Percentiles rank a stretch among this genome's conserved stretches.
phyloP scores from a whole-genome alignment of 108 stramenopile genomes.

The Nitzschia sp. region DNA sequence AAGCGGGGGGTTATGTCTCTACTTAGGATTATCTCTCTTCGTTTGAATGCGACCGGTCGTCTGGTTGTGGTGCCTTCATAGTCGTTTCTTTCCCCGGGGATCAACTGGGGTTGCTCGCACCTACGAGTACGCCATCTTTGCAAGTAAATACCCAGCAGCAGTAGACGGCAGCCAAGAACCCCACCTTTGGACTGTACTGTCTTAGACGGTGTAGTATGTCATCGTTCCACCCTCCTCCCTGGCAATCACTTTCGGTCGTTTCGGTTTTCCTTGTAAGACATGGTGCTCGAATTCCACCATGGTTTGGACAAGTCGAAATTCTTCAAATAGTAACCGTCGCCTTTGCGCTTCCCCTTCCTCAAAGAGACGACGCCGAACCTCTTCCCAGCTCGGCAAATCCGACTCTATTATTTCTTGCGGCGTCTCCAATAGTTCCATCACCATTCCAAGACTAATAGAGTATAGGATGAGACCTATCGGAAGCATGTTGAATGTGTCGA shows the following conservation, averaged over 20 bases:
- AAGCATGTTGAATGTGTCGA: constrained; percentile 18
- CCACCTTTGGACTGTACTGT: too few species aligned
- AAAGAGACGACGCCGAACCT: neutral
- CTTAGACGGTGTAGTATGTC: constrained; percentile 4
- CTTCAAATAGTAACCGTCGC: neutral
- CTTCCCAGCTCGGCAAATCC: neutral
- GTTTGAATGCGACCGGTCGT: too few species aligned
- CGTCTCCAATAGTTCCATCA: constrained; percentile 19
- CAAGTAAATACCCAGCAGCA: too few species aligned
- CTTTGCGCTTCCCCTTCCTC: neutral
- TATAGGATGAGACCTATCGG: constrained; percentile 28
- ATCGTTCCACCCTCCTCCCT: constrained; percentile 4
- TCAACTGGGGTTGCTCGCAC: too few species aligned
- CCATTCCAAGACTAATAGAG: neutral
- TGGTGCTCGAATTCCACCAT: constrained; percentile 28
- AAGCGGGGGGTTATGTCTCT: too few species aligned
- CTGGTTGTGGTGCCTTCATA: too few species aligned
- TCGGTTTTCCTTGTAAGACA: constrained; percentile 15
- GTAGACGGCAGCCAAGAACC: too few species aligned
- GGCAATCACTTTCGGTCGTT: constrained; percentile 4
- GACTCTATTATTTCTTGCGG: constrained; percentile 1
- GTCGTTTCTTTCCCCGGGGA: too few species aligned
- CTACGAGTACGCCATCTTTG: too few species aligned
- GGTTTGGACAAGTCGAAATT: neutral
- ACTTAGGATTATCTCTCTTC: too few species aligned